A percentile compares a stretch with the other conserved stretches of the same genome.
Evolutionary conservation across 2,329 filamentous ascomycete species (phyloP).

Genomic region (Xylariales sp.): DNA sequence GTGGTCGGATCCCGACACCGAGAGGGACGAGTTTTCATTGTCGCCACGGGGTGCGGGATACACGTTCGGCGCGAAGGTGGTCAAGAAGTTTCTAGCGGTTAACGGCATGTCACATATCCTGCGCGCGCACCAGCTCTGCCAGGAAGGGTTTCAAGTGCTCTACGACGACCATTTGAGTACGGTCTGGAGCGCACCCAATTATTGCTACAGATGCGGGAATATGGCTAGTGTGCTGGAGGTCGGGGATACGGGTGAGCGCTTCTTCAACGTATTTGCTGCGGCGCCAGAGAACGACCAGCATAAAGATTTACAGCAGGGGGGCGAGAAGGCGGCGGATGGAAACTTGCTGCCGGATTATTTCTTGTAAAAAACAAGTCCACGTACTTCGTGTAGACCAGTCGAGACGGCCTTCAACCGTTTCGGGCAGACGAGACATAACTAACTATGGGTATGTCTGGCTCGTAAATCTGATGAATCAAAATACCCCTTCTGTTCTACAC

Average conservation of each 20-base stretch:
- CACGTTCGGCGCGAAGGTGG: constrained; percentile 95
- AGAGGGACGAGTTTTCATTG: constrained; percentile 93
- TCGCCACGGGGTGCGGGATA: constrained; percentile 93
- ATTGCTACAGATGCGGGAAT: constrained; percentile 93
- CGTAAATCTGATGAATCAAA: too few relatives aligned
- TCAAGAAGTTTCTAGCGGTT: constrained; percentile 95
- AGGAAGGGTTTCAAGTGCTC: constrained; percentile 95
- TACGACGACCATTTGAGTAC: constrained; percentile 94
- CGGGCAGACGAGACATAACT: too few relatives aligned
- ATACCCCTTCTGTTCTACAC: too few relatives aligned
- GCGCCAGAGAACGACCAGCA: constrained; percentile 92
- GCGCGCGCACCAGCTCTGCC: constrained; percentile 95
- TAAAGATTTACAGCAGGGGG: constrained; percentile 74
- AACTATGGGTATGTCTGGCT: too few relatives aligned
- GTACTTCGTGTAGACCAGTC: too few relatives aligned
- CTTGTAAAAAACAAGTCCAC: constrained; percentile 39
- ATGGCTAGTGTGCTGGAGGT: constrained; percentile 97
- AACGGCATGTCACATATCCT: constrained; percentile 98
- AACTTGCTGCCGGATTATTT: constrained; percentile 67
- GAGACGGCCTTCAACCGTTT: too few relatives aligned
- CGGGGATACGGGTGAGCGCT: constrained; percentile 84
- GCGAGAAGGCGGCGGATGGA: constrained; percentile 64
- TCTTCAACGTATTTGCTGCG: constrained; percentile 97
- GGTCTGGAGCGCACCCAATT: constrained; percentile 97
- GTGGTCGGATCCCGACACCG: constrained; percentile 97